Percentiles rank a stretch among this genome's conserved stretches.
phyloP scores from a whole-genome alignment of 2,329 filamentous ascomycete genomes.

The Fusarium paranaense region DNA sequence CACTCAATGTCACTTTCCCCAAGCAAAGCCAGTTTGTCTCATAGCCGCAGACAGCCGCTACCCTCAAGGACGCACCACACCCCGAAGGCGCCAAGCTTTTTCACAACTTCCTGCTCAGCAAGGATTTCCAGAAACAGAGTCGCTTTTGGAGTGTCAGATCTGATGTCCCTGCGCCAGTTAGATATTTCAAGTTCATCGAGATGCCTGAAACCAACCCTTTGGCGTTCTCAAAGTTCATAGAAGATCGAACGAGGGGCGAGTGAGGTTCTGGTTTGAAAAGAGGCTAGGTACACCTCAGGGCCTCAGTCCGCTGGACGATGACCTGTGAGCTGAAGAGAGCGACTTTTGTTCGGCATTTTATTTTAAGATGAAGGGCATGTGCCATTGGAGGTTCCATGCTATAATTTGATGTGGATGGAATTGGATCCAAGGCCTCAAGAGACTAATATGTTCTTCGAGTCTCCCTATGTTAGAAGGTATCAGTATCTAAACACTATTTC shows the following conservation, averaged over 20 bases:
- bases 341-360: not conserved
- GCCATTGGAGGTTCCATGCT: too few species aligned
- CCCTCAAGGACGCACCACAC: constrained; percentile 60
- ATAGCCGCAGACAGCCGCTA: constrained; percentile 59
- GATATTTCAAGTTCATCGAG: constrained; percentile 36
- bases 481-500: too few species aligned
- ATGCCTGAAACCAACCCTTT: constrained; percentile 48
- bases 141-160: constrained; percentile 48
- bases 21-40: constrained; percentile 54
- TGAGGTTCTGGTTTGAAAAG: constrained; percentile 56
- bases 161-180: constrained; percentile 47
- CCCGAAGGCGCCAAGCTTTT: constrained; percentile 64
- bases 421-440: too few species aligned
- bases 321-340: constrained; percentile 21
- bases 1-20: constrained; percentile 46
- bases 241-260: constrained; percentile 51
- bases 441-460: too few species aligned
- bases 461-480: too few species aligned
- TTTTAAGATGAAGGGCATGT: too few species aligned
- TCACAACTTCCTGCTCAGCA: constrained; percentile 57
- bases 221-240: constrained; percentile 55
- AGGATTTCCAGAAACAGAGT: constrained; percentile 52
- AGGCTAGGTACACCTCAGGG: constrained; percentile 57
- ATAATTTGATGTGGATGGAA: too few species aligned
- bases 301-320: constrained; percentile 50